Evolutionary conservation across 1,284 basidiomycete genomes (phyloP), one percentile per base, ranked within the genome.

Genomic region (Naganishia cerealis): DNA sequence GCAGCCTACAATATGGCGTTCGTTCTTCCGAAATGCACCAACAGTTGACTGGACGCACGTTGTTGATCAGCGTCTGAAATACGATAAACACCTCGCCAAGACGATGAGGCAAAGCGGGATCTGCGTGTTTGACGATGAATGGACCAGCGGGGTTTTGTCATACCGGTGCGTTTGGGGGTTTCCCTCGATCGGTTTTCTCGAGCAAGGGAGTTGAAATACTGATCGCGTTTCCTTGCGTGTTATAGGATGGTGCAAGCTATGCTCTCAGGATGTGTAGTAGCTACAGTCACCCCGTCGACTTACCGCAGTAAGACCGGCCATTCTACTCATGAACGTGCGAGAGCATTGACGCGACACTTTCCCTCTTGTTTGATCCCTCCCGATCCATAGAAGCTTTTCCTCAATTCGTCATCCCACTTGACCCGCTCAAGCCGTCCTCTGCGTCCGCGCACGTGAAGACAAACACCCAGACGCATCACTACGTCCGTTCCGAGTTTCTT

Each of bases 241-340:
- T 3, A 43, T 65, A 69, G 74, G n/a, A 72, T 77, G 53, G 73
- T 71, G 1, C 65, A 76, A 58, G 76, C 76, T 12, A 74, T 78
- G 73, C 63, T 77, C 6, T 72, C 76, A 0, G 77, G 76, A 0
- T 78, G 77, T 61, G 69, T 77, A 4, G 76, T 77, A 0, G 77
- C 77, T 0, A 73, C 67, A 1, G 74, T 73, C 7, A 67, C 70
- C 3, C 77, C 75, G 1, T 69, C 74, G 8, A 68, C 72, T 0
- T 70, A 73, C 42, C 70, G 72, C 52, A 72, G 74, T 74, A 59
- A 68, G 71, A 59, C n/a, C 15, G 26, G 13, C 15, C 10, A 21
- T 21, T 18, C 7, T n/a, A 8, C 36, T 55, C 10, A 9, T 43
- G 18, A 29, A 72, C 24, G 18, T 39, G 18, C 12, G 39, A n/a